Evolutionary conservation across 495 filamentous ascomycete genomes (phyloP).

Genomic region (Rhizodiscina lignyota): DNA sequence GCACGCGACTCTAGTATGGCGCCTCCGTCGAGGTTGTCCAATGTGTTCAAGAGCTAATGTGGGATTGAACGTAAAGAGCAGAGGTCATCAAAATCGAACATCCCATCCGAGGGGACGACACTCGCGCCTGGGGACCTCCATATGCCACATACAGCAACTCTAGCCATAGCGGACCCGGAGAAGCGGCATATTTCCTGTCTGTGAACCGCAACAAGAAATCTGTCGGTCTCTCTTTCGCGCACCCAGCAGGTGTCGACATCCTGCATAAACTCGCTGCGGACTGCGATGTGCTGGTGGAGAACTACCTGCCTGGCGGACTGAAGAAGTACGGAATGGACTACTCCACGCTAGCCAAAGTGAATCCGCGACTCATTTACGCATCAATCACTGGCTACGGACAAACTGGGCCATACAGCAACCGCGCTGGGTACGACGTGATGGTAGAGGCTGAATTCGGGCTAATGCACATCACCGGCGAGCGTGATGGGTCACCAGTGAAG

Average conservation of each 20-base stretch:
- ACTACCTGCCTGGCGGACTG: slow-evolving; percentile 84
- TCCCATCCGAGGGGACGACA: slow-evolving; percentile 81
- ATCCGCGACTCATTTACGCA: slow-evolving; percentile 59
- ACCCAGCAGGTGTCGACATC: slow-evolving; percentile 65
- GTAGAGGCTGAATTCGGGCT: slow-evolving; percentile 95
- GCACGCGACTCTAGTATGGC: slow-evolving; percentile 19
- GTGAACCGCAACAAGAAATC: slow-evolving; percentile 97
- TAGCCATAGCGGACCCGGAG: slow-evolving; percentile 55
- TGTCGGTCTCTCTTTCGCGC: slow-evolving; percentile 75
- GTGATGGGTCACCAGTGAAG: slow-evolving; percentile 87
- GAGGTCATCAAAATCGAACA: slow-evolving; percentile 97
- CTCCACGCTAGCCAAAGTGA: slow-evolving; percentile 56
- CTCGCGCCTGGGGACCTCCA: slow-evolving; percentile 88
- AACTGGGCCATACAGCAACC: slow-evolving; percentile 74
- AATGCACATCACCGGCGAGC: slow-evolving; percentile 90
- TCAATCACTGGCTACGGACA: slow-evolving; percentile 72
- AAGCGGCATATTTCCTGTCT: slow-evolving; percentile 86
- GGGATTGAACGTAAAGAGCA: slow-evolving; percentile 39
- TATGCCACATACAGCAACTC: slow-evolving; percentile 59
- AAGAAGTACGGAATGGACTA: slow-evolving; percentile 87
- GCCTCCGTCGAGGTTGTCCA: slow-evolving; percentile 10
- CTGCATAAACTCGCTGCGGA: slow-evolving; percentile 68
- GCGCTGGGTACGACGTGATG: slow-evolving; percentile 98
- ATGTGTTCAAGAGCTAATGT: not conserved
- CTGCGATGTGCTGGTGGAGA: slow-evolving; percentile 90